Evolutionary conservation across 257 asterid genomes (phyloP), one percentile per base, ranked within the genome.

Genomic region (Fraxinus pennsylvanica): DNA sequence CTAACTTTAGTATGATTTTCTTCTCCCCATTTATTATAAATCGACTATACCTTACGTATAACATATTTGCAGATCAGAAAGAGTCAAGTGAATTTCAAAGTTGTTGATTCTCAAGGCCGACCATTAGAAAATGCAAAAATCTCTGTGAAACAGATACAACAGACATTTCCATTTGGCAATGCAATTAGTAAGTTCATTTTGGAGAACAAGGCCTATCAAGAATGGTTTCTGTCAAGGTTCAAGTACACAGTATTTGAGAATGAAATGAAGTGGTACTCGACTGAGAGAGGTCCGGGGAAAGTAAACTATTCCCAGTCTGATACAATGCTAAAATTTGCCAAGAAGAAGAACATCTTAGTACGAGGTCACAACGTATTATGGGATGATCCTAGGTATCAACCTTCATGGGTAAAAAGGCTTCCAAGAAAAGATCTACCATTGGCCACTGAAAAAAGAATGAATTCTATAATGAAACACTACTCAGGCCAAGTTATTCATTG

Each of bases 351-450:
- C 14, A 75, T 90, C 1, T 35, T 14, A 0, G 85, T 82, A 21
- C 81, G 97, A 1, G 96, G 97, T 32, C 97, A 92, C 84, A 89
- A 86, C 69, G 80, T 92, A 0, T 77, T 90, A 72, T 90, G 94
- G 94, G 91, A 89, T 21, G 82, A 90, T 19, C 87, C 89, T 0
- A n/a, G n/a, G 0, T 83, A 45, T 78, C 77, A 32, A 0, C 91
- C 91, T 0, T 30, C 54, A 10, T 92, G 96, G 97, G 92, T 83
- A 5, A 78, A 22, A 2, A 39, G 69, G 36, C 85, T 92, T 1
- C 45, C 87, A 0, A 52, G 82, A 1, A 8, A 73, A 1, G 82
- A 68, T 57, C 84, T 92, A 9, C 73, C 76, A 4, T 52, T 50
- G 0, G 94, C 89, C 0, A 87, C 82, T 8, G 29, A 39, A 4